A percentile compares a stretch with the other conserved stretches of the same genome.
These are phyloP conservation scores for Citrus maxima DNA, from an alignment of 345 rosid genomes.

Conservation along the genomic window DNA sequence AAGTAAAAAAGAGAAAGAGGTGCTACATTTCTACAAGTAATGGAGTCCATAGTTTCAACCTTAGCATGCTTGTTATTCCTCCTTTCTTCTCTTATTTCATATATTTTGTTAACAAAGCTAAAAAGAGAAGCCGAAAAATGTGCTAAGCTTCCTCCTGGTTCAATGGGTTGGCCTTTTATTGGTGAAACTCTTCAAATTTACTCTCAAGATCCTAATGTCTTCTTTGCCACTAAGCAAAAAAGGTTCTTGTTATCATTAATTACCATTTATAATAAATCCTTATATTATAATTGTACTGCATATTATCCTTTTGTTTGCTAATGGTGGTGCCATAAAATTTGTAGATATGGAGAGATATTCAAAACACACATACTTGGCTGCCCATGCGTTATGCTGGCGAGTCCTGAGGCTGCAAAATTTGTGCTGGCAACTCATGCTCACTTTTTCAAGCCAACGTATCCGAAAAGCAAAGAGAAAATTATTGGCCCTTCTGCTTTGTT, in stretches of 20 bases:
- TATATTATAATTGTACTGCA: neutral
- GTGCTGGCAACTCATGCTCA: slow-evolving; percentile 74
- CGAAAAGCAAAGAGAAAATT: slow-evolving; percentile 74
- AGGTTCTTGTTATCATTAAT: slow-evolving; percentile 34
- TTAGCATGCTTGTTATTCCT: slow-evolving; percentile 15
- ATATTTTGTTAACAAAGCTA: slow-evolving; percentile 9
- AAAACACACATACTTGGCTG: slow-evolving; percentile 74
- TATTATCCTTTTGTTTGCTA: neutral
- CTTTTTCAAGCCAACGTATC: slow-evolving; percentile 90
- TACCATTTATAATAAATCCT: neutral
- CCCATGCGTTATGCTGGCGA: slow-evolving; percentile 82
- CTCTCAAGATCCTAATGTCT: slow-evolving; percentile 70
- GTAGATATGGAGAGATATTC: slow-evolving; percentile 81
- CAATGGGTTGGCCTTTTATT: slow-evolving; percentile 82
- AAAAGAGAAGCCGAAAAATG: slow-evolving; percentile 15
- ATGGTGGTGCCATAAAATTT: neutral
- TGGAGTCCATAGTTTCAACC: slow-evolving; percentile 37
- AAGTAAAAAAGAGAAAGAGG: neutral
- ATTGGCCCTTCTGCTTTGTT: slow-evolving; percentile 80
- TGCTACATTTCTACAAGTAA: slow-evolving; percentile 3
- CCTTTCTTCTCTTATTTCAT: slow-evolving; percentile 37
- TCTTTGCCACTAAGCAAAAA: slow-evolving; percentile 57
- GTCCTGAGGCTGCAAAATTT: slow-evolving; percentile 76
- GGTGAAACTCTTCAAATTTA: slow-evolving; percentile 84
- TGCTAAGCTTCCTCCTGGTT: slow-evolving; percentile 81